These are phyloP conservation scores for Penicillium nordicum DNA, from an alignment of 2,329 filamentous ascomycete genomes.

Conservation along the genomic window DNA sequence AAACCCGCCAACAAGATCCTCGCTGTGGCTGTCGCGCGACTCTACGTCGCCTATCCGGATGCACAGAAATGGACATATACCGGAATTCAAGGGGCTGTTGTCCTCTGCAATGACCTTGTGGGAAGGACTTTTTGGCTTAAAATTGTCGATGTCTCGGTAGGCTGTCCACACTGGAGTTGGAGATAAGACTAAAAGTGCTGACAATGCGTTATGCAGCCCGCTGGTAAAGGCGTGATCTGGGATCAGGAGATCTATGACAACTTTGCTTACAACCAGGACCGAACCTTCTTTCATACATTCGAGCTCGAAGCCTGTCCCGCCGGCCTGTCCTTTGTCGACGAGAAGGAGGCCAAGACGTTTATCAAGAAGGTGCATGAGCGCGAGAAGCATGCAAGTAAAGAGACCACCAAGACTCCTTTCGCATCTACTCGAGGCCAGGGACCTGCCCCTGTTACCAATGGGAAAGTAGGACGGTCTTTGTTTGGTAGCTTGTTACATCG, in stretches of 20 bases:
- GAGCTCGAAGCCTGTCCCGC: conserved; percentile 91
- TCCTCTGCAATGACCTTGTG: conserved; percentile 89
- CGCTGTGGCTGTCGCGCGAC: conserved; percentile 84
- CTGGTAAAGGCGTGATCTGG: conserved; percentile 84
- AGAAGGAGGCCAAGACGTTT: conserved; percentile 96
- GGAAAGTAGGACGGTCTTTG: conserved; percentile 51
- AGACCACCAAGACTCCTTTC: conserved; percentile 76
- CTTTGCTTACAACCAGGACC: conserved; percentile 93
- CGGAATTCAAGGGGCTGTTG: conserved; percentile 84
- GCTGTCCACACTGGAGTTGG: conserved; percentile 33
- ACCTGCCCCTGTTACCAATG: conserved; percentile 42
- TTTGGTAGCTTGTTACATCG: conserved; percentile 51
- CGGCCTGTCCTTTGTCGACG: conserved; percentile 87
- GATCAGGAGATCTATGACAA: conserved; percentile 97
- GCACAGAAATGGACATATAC: conserved; percentile 87
- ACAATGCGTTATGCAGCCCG: conserved; percentile 51
- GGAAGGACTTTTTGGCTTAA: conserved; percentile 98
- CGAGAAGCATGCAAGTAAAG: conserved; percentile 92
- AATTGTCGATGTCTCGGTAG: conserved; percentile 90
- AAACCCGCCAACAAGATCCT: conserved; percentile 97
- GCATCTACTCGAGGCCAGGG: conserved; percentile 49
- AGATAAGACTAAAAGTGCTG: conserved; percentile 2
- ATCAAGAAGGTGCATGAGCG: conserved; percentile 96
- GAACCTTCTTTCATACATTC: conserved; percentile 96
- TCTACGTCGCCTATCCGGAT: conserved; percentile 90